phyloP scores from a whole-genome alignment of 177 flowering plant species.

The Vitis hybrid region DNA sequence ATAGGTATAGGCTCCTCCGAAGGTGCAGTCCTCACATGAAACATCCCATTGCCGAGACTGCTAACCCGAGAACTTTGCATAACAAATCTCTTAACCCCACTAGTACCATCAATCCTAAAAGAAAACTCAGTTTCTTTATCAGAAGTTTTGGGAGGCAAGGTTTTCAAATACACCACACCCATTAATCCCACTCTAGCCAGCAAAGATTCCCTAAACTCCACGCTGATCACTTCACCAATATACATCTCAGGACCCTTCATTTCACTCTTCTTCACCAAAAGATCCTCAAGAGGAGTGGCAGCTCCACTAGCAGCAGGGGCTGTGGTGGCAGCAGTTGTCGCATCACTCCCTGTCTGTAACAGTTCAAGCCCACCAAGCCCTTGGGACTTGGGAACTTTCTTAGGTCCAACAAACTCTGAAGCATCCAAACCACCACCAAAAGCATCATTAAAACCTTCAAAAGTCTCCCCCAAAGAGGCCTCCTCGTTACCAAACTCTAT shows the following conservation, averaged over 20 bases:
- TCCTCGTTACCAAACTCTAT: conserved; percentile 79
- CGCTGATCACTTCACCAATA: conserved; percentile 72
- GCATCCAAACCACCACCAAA: conserved; percentile 99
- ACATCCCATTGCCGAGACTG: conserved; percentile 84
- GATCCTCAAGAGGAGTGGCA: conserved; percentile 64
- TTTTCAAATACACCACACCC: conserved; percentile 76
- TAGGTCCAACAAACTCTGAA: conserved; percentile 78
- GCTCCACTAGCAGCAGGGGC: conserved; percentile 35
- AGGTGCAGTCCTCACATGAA: conserved; percentile 77
- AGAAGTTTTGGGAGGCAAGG: conserved; percentile 64
- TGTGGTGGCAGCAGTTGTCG: conserved; percentile 17
- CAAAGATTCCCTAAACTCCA: conserved; percentile 86
- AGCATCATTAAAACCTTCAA: conserved; percentile 85
- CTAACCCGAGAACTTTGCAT: conserved; percentile 75
- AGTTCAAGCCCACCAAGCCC: conserved; percentile 93
- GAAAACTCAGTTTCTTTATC: conserved; percentile 92
- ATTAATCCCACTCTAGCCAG: conserved; percentile 84
- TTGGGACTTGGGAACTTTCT: conserved; percentile 46
- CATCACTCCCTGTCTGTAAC: conserved; percentile 55
- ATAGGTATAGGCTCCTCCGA: conserved; percentile 76
- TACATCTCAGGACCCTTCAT: conserved; percentile 96
- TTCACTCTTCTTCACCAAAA: conserved; percentile 69
- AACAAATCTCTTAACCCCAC: conserved; percentile 71
- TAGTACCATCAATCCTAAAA: conserved; percentile 71
- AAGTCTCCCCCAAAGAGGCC: conserved; percentile 70